A percentile compares a stretch with the other conserved stretches of the same genome.
These are phyloP conservation scores for Daldinia loculata DNA, from an alignment of 495 filamentous ascomycete genomes.

Conservation along the genomic window DNA sequence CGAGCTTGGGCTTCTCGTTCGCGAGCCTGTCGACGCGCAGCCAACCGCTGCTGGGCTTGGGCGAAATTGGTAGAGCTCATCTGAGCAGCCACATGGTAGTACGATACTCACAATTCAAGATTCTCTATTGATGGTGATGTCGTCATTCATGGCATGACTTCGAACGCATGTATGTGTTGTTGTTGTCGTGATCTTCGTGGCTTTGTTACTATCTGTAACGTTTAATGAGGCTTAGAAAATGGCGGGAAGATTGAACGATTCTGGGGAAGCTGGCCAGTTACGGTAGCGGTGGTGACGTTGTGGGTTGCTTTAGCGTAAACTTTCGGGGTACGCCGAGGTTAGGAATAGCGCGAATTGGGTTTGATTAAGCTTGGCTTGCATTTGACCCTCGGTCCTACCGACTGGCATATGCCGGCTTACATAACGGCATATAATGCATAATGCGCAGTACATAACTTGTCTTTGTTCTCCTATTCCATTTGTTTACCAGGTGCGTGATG, in stretches of 20 bases:
- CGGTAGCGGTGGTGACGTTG: constrained; percentile 33
- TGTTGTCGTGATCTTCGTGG: background rate
- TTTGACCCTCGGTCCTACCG: constrained; percentile 33
- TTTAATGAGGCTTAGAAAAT: constrained; percentile 42
- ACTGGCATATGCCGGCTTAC: constrained; percentile 7
- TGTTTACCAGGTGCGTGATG: background rate
- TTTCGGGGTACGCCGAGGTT: constrained; percentile 43
- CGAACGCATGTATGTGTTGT: constrained; percentile 4
- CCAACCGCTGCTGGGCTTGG: constrained; percentile 82
- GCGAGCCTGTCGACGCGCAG: constrained; percentile 77
- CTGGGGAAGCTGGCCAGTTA: constrained; percentile 15
- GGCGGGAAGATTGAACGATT: constrained; percentile 8
- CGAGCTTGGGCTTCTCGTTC: constrained; percentile 68
- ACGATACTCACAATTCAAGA: constrained; percentile 8
- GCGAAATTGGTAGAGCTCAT: constrained; percentile 85
- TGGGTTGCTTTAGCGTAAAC: constrained; percentile 7
- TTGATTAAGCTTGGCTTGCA: constrained; percentile 13
- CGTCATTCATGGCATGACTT: constrained; percentile 24
- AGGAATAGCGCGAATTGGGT: constrained; percentile 18
- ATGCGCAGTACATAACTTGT: background rate
- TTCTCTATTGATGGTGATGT: constrained; percentile 2
- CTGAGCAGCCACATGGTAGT: constrained; percentile 41
- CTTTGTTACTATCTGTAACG: constrained; percentile 21
- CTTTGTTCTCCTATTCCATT: background rate
- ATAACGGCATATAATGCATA: background rate